A percentile compares a stretch with the other conserved stretches of the same genome.
phyloP scores from a whole-genome alignment of 2,329 filamentous ascomycete genomes.

The Alternaria consortialis region DNA sequence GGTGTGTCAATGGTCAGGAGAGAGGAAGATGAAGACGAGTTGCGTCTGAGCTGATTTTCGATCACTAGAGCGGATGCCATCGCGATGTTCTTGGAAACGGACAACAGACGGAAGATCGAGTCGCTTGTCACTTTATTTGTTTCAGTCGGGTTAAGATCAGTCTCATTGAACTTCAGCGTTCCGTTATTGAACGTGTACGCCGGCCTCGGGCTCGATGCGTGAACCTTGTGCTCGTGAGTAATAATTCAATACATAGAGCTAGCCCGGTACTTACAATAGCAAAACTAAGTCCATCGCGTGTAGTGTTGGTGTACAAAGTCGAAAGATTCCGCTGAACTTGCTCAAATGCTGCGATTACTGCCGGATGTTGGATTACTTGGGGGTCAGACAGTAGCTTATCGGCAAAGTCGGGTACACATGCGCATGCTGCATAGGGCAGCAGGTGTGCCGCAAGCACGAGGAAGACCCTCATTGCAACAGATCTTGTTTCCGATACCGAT shows the following conservation, averaged over 20 bases:
- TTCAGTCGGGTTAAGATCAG: neutral
- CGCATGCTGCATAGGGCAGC: conserved; percentile 7
- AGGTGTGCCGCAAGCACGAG: conserved; percentile 10
- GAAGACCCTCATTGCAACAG: neutral
- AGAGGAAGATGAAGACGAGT: neutral
- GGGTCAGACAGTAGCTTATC: conserved; percentile 29
- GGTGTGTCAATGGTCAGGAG: conserved; percentile 34
- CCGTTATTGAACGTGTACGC: conserved; percentile 41
- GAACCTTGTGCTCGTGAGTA: conserved; percentile 25
- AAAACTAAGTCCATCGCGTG: conserved; percentile 42
- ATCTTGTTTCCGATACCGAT: neutral
- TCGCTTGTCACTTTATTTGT: conserved; percentile 35
- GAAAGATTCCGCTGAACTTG: conserved; percentile 29
- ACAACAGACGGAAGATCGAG: conserved; percentile 43
- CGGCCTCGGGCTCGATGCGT: conserved; percentile 33
- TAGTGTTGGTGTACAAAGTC: conserved; percentile 29
- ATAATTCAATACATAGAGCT: neutral
- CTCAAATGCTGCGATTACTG: conserved; percentile 36
- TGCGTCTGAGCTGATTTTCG: conserved; percentile 22
- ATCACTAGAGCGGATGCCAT: conserved; percentile 35
- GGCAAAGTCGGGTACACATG: conserved; percentile 41
- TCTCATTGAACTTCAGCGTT: conserved; percentile 44
- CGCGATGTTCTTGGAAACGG: conserved; percentile 42
- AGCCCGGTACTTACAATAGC: conserved; percentile 33
- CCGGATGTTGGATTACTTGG: conserved; percentile 29